These are phyloP conservation scores for Penstemon newberryi DNA, from an alignment of 257 asterid species.

Conservation along the genomic window DNA sequence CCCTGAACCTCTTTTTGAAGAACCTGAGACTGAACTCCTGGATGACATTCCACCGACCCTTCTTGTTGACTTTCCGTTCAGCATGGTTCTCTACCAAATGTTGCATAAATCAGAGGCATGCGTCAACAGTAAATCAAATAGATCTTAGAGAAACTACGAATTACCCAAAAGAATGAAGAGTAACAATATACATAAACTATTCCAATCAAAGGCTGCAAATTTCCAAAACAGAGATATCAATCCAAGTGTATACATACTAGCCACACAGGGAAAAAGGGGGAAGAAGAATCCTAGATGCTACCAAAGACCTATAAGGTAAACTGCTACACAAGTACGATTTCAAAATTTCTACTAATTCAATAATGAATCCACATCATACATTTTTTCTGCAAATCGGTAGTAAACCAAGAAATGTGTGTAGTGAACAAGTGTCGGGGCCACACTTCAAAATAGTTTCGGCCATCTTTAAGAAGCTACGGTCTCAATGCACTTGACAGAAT, in stretches of 20 bases:
- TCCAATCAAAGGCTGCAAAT: slow-evolving; percentile 16
- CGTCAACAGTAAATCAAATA: slow-evolving; percentile 21
- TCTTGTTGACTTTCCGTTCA: slow-evolving; percentile 65
- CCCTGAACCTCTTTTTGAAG: slow-evolving; percentile 65
- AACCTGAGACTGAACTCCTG: slow-evolving; percentile 53
- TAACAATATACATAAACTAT: slow-evolving; percentile 4
- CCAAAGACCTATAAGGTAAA: slow-evolving; percentile 5
- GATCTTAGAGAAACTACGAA: slow-evolving; percentile 2
- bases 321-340: neutral
- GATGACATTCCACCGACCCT: slow-evolving; percentile 52
- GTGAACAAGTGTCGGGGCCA: neutral
- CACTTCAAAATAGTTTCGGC: neutral
- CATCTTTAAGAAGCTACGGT: slow-evolving; percentile 1
- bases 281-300: slow-evolving; percentile 9
- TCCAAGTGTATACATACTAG: neutral
- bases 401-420: neutral
- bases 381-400: neutral
- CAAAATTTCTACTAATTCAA: neutral
- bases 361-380: neutral
- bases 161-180: neutral
- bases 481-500: slow-evolving; percentile 18
- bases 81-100: slow-evolving; percentile 51
- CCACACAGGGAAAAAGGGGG: slow-evolving; percentile 13
- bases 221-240: neutral
- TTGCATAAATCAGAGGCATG: slow-evolving; percentile 25